phyloP scores from a whole-genome alignment of 208 protist species.

The Perkinsela sp. region DNA sequence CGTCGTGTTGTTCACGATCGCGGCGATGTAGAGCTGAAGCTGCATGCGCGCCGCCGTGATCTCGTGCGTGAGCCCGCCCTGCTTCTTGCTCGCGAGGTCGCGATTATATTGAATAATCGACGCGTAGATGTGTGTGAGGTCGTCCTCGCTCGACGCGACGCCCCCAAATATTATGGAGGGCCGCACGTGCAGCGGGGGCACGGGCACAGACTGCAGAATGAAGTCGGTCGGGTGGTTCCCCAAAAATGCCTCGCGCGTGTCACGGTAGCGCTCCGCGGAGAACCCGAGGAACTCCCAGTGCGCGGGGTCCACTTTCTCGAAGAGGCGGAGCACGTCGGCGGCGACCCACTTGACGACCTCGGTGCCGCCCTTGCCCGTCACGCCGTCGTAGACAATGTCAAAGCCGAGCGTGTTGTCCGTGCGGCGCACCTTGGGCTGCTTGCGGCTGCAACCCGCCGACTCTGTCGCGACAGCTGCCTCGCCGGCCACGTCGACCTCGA shows the following conservation, averaged over 20 bases:
- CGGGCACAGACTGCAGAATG: conserved; percentile 76
- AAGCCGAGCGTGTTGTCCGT: conserved; percentile 27
- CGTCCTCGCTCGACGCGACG: conserved; percentile 65
- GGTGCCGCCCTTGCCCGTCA: conserved; percentile 9
- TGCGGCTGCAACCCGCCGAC: not conserved
- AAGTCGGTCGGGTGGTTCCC: conserved; percentile 41
- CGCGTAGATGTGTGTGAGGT: conserved; percentile 87
- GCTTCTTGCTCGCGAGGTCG: conserved; percentile 46
- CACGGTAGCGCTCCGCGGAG: conserved; percentile 16
- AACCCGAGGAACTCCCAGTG: conserved; percentile 35
- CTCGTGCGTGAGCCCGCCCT: conserved; percentile 39
- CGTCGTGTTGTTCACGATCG: conserved; percentile 88
- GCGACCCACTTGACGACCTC: conserved; percentile 18
- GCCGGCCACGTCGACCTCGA: not conserved
- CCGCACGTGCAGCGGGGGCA: conserved; percentile 89
- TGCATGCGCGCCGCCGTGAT: conserved; percentile 48
- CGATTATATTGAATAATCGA: conserved; percentile 89
- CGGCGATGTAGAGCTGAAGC: conserved; percentile 87
- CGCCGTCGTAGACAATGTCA: conserved; percentile 17
- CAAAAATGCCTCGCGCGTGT: not conserved
- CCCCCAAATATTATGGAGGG: conserved; percentile 72
- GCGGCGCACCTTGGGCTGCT: conserved; percentile 21
- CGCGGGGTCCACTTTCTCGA: conserved; percentile 28
- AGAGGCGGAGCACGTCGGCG: conserved; percentile 28
- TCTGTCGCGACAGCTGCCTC: conserved; percentile 1